These are phyloP conservation scores for Pseudocercospora crystallina DNA, from an alignment of 2,329 filamentous ascomycete species.

Conservation along the genomic window DNA sequence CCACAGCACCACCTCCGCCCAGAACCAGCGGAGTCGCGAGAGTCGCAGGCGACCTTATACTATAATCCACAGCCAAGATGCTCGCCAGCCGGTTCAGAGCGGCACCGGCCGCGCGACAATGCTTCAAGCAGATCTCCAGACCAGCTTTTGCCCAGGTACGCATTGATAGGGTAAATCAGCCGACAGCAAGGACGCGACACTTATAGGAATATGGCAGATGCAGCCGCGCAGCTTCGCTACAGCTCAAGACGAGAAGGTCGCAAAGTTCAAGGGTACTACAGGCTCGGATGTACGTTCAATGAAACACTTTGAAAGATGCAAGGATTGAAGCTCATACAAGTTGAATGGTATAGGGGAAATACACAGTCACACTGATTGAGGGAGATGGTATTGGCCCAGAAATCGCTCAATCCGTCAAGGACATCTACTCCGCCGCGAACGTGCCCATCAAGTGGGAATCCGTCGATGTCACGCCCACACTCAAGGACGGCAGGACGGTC, in stretches of 20 bases:
- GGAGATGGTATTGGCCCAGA: slow-evolving; percentile 96
- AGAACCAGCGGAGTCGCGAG: slow-evolving; percentile 7
- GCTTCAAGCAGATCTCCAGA: slow-evolving; percentile 17
- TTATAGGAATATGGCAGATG: slow-evolving; percentile 12
- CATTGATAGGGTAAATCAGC: not conserved
- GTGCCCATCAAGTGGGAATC: slow-evolving; percentile 98
- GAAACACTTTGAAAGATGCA: not conserved
- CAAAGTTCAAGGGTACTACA: slow-evolving; percentile 91
- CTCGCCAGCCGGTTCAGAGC: slow-evolving; percentile 19
- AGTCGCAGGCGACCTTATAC: not conserved
- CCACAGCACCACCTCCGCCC: not conserved
- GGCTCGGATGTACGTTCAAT: slow-evolving; percentile 70
- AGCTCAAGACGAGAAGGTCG: slow-evolving; percentile 66
- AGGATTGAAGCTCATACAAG: slow-evolving; percentile 7
- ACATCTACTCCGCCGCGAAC: slow-evolving; percentile 94
- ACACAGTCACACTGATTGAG: slow-evolving; percentile 94
- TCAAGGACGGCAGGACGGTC: slow-evolving; percentile 93
- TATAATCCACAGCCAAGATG: slow-evolving; percentile 12
- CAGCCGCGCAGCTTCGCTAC: slow-evolving; percentile 34
- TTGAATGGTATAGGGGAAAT: slow-evolving; percentile 69
- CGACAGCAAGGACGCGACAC: slow-evolving; percentile 1
- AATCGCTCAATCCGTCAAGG: slow-evolving; percentile 96
- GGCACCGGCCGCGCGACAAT: slow-evolving; percentile 16
- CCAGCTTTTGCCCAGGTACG: slow-evolving; percentile 23
- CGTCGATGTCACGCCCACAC: slow-evolving; percentile 88